Conservation (phyloP, 2,329 filamentous ascomycete species). For the Pseudofabraea citricarpa region DNA sequence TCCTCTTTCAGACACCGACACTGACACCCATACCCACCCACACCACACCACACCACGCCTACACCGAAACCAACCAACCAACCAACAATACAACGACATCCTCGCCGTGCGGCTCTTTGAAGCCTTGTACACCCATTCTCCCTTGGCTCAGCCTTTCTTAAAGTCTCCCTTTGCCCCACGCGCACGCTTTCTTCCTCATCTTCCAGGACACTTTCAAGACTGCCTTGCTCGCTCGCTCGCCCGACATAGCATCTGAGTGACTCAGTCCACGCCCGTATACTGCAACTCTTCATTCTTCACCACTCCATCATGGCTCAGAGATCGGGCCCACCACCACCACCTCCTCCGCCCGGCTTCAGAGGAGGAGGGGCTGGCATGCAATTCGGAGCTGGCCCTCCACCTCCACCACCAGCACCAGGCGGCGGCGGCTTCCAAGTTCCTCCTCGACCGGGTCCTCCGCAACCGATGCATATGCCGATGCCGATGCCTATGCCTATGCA, state of each 20-base stretch:
- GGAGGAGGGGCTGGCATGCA: no score
- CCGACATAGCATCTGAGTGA: not conserved
- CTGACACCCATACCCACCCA: no score
- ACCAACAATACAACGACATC: no score
- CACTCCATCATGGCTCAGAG: not conserved
- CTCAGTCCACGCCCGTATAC: no score
- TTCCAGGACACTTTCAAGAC: not conserved
- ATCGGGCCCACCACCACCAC: conserved; percentile 3
- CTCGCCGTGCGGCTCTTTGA: no score
- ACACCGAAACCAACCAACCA: no score
- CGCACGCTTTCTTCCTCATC: conserved; percentile 2
- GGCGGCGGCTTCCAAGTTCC: not conserved
- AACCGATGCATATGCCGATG: not conserved
- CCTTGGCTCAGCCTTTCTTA: not conserved
- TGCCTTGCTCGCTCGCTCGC: not conserved
- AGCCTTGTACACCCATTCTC: no score
- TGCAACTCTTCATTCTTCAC: not conserved
- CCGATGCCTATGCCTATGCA: conserved; percentile 1
- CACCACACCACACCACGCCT: no score
- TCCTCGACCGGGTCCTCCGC: not conserved
- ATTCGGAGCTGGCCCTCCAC: conserved; percentile 5
- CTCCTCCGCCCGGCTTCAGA: conserved; percentile 14
- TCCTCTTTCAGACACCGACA: no score
- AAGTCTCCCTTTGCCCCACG: conserved; percentile 3
- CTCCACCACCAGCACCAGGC: not conserved